Percentiles rank a stretch among this genome's conserved stretches.
Conservation (phyloP, 192 early-diverging fungal species). For the Phlyctochytrium planicorne region DNA sequence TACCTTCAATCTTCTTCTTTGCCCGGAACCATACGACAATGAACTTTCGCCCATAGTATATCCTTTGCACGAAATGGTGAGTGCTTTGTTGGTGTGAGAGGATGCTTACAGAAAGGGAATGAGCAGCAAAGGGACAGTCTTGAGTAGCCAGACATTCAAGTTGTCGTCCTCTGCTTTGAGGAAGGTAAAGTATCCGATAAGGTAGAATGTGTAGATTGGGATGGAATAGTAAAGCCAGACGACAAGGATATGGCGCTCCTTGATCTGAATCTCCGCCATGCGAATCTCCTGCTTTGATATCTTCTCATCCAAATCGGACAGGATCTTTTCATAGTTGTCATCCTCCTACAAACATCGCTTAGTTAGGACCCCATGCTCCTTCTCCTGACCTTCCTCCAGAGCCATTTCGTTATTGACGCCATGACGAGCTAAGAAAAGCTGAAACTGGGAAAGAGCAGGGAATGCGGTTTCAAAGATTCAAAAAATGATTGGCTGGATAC, state of each 20-base stretch:
- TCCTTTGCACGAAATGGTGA: conserved; percentile 23
- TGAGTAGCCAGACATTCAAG: conserved; percentile 45
- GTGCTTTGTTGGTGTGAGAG: no score
- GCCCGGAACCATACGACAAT: conserved; percentile 46
- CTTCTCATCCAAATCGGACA: conserved; percentile 56
- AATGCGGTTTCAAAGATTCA: no score
- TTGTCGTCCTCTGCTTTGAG: conserved; percentile 35
- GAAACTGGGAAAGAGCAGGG: no score
- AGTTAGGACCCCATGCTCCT: background rate
- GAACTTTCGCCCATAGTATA: conserved; percentile 34
- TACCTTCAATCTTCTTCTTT: conserved; percentile 27
- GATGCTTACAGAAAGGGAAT: conserved; percentile 39
- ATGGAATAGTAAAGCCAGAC: conserved; percentile 61
- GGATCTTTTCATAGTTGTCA: conserved; percentile 58
- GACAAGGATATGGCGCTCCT: conserved; percentile 53
- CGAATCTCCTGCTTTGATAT: conserved; percentile 50
- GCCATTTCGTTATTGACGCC: background rate
- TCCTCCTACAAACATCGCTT: conserved; percentile 32
- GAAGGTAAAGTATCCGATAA: conserved; percentile 41
- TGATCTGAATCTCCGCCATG: conserved; percentile 29
- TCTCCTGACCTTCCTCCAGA: background rate
- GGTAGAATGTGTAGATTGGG: conserved; percentile 51
- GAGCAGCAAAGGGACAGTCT: conserved; percentile 42
- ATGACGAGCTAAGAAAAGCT: no score
- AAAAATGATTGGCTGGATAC: no score